Evolutionary conservation across 2,329 filamentous ascomycete genomes (phyloP), one percentile per base, ranked within the genome.

Genomic region (Diplodia intermedia): DNA sequence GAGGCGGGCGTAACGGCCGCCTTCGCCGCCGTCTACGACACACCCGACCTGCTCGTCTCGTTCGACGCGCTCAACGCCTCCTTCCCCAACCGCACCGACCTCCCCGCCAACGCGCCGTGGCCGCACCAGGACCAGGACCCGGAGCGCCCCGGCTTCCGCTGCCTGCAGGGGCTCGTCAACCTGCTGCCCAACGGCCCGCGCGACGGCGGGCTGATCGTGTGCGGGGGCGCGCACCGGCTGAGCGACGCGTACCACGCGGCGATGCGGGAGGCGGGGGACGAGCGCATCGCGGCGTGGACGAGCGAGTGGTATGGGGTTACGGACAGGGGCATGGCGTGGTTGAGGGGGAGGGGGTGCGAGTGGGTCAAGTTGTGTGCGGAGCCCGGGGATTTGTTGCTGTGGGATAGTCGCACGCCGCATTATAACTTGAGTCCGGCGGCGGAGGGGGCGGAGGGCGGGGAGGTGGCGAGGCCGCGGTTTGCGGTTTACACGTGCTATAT

Each of bases 371-470:
- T 82, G 12, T 73, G 76, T 56, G 73, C 78, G 36, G 81, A 80
- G 20, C 78, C 80, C 9, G 81, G 82, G 12, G 81, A 82, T 68
- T 72, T 83, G 69, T 75, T 83, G 4, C 73, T 83, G 8, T 82
- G 82, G 82, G 82, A 84, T 69, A 80, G 79, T 4, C 75, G 84
- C 2, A 82, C 81, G 0, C 80, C 84, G 63, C 83, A 86, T 71
- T 85, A 73, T 49, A 69, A 69, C 62, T 55, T 57, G 31, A 68
- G 78, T 3, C 76, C 79, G 12, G 75, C 79, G 54, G 38, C 40
- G 1, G 40, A 15, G 2, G 23, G 3, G 23, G 23, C 0, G 23
- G 23, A 3, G 23, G 23, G 3, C 2, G 23, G 23, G 23, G 23
- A 26, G 23, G 3, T 0, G 18, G 71, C 78, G 18, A 75, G 76